Percentiles rank a stretch among this genome's conserved stretches.
These are phyloP conservation scores for Epichloe gansuensis DNA, from an alignment of 2,329 filamentous ascomycete genomes.

Conservation along the genomic window DNA sequence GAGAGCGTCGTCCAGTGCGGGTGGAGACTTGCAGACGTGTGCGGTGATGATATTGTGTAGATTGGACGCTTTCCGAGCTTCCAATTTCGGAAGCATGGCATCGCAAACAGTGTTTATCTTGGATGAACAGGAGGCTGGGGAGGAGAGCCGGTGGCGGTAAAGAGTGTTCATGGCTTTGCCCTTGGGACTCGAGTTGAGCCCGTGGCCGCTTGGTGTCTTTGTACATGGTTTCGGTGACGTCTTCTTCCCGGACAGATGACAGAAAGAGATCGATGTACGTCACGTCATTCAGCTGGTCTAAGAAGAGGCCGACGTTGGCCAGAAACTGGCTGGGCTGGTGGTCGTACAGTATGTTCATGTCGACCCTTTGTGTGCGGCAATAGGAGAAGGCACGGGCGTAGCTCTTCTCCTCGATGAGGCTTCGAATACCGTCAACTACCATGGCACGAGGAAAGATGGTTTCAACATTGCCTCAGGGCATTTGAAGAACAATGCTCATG, in stretches of 20 bases:
- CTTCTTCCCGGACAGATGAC: slow-evolving; percentile 79
- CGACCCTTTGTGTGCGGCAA: slow-evolving; percentile 85
- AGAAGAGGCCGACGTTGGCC: slow-evolving; percentile 59
- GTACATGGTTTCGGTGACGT: slow-evolving; percentile 90
- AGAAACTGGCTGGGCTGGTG: slow-evolving; percentile 83
- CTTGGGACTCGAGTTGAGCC: slow-evolving; percentile 6
- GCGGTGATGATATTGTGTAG: slow-evolving; percentile 90
- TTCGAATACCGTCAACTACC: slow-evolving; percentile 79
- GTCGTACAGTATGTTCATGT: slow-evolving; percentile 96
- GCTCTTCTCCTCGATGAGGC: slow-evolving; percentile 65
- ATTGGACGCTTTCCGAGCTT: slow-evolving; percentile 47
- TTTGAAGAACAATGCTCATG: slow-evolving; percentile 79
- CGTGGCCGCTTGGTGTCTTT: slow-evolving; percentile 58
- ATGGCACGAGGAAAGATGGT: slow-evolving; percentile 89
- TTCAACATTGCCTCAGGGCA: slow-evolving; percentile 91
- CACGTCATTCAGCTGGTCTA: slow-evolving; percentile 72
- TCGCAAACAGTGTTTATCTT: slow-evolving; percentile 90
- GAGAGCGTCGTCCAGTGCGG: slow-evolving; percentile 78
- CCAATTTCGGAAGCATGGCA: slow-evolving; percentile 60
- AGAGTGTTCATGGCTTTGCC: slow-evolving; percentile 3
- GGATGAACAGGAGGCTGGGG: slow-evolving; percentile 6
- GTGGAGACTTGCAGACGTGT: slow-evolving; percentile 85
- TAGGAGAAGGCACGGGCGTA: slow-evolving; percentile 77
- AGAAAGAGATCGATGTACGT: slow-evolving; percentile 84
- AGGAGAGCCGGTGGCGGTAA: slow-evolving; percentile 9